Evolutionary conservation across 495 filamentous ascomycete genomes (phyloP), one percentile per base, ranked within the genome.

Genomic region (Chaetomium tenue): DNA sequence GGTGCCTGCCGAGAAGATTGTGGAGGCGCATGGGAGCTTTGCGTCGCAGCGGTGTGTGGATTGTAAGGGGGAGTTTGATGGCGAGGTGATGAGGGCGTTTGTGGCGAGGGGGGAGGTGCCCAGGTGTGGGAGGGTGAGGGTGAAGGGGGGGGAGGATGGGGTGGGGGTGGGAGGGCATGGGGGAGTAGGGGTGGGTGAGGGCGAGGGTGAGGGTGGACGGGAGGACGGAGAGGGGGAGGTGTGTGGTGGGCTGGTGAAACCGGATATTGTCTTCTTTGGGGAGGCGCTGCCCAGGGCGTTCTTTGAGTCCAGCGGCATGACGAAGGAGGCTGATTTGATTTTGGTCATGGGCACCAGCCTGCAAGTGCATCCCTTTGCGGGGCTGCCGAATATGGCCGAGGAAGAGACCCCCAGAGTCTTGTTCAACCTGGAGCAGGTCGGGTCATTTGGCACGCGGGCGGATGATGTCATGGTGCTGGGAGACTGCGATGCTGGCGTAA

Each of bases 1-100:
- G 50, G 84, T 98, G 18, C 90, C 92, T 0, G 81, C 78, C 0
- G 86, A 94, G 6, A 84, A 84, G 76, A 91, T 98, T 59, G 81
- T 98, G 25, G 93, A 98, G 76, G 94, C 95, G 12, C 94, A 98
- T 73, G 94, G 94, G 51, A 95, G 91, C 71, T 98, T 97, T 74
- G 93, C 93, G 12, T 81, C 81, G 8, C 92, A 96, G 74, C 83
- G 84, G 59, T 98, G 94, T 74, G 94, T 97, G 67, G 91, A 96
- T 13, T 98, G 94, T 80, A 85, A 86, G 63, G 77, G 75, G 1
- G 71, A 78, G 13, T 97, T 86, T 74, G 89, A 91, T 0, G 86
- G 87, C 28, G 84, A 87, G 2, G 63, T 82, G 57, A 96, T 98
- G 90, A 82, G 84, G 63, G 75, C 84, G 59, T 79, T 83, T 59